phyloP scores from a whole-genome alignment of 2,329 filamentous ascomycete genomes.

The Xylariaceae sp. region DNA sequence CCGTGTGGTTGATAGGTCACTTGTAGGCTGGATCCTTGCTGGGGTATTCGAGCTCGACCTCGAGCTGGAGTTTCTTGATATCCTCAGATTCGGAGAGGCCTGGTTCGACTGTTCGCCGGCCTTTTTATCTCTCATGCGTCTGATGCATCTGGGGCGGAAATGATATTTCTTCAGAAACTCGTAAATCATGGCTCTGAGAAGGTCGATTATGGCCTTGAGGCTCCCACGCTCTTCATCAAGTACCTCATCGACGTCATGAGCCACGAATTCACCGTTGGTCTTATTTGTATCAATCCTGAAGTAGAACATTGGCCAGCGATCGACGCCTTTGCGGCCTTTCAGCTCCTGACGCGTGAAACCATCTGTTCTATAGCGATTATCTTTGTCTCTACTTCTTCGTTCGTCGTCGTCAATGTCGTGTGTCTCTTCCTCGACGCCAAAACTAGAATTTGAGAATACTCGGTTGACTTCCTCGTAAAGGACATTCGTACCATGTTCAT shows the following conservation, averaged over 20 bases:
- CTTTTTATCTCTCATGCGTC: not conserved
- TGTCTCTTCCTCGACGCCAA: conserved; percentile 60
- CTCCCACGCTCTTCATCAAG: conserved; percentile 46
- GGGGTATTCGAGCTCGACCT: conserved; percentile 3
- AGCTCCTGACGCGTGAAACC: conserved; percentile 50
- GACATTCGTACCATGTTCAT: conserved; percentile 56
- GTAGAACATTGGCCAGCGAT: conserved; percentile 87
- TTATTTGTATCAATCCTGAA: conserved; percentile 57
- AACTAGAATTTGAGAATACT: conserved; percentile 72
- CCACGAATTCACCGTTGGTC: conserved; percentile 6
- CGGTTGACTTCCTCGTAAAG: conserved; percentile 78
- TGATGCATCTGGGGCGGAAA: conserved; percentile 54
- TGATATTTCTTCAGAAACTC: conserved; percentile 75
- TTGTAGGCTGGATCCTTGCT: conserved; percentile 6
- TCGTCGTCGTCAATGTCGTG: conserved; percentile 36
- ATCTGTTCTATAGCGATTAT: conserved; percentile 39
- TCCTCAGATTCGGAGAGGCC: not conserved
- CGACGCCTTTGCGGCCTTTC: conserved; percentile 63
- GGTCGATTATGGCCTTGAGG: conserved; percentile 57
- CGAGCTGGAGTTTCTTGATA: conserved; percentile 14
- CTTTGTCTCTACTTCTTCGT: conserved; percentile 19
- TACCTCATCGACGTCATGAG: conserved; percentile 36
- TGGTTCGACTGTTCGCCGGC: not conserved
- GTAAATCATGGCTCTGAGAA: conserved; percentile 66
- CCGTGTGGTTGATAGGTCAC: conserved; percentile 29